Evolutionary conservation across 495 filamentous ascomycete genomes (phyloP).

Genomic region (Oidiodendron maius): DNA sequence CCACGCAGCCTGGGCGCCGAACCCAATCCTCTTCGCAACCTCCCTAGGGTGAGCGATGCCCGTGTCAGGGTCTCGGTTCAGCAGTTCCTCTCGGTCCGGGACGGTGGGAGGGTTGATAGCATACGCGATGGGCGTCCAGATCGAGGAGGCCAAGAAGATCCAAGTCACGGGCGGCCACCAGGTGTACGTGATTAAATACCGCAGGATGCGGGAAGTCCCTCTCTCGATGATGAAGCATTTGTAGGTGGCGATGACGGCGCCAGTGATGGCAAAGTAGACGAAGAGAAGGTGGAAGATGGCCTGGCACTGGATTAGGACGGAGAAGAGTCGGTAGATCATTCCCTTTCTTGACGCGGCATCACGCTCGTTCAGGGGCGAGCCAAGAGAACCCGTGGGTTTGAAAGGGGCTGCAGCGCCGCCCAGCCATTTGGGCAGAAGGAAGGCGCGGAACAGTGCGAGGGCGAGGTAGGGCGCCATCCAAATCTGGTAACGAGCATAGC

Average conservation of each 20-base stretch:
- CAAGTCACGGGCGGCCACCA: constrained; percentile 39
- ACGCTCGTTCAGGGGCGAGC: constrained; percentile 13
- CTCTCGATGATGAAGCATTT: constrained; percentile 27
- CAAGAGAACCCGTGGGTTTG: constrained; percentile 11
- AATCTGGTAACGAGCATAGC: constrained; percentile 33
- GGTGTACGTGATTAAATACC: constrained; percentile 36
- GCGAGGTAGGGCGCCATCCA: constrained; percentile 44
- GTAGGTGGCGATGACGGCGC: constrained; percentile 30
- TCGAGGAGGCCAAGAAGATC: constrained; percentile 28
- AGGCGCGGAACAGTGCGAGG: constrained; percentile 35
- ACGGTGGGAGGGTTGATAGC: constrained; percentile 35
- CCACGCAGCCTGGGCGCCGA: constrained; percentile 33
- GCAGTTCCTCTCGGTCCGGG: constrained; percentile 35
- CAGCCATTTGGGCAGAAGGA: constrained; percentile 37
- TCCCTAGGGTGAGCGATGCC: constrained; percentile 37
- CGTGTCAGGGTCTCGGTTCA: constrained; percentile 36
- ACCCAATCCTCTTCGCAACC: constrained; percentile 36
- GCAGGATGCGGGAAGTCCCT: constrained; percentile 25
- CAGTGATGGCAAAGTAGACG: constrained; percentile 35
- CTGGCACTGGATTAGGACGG: constrained; percentile 4
- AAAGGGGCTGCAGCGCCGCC: constrained; percentile 7
- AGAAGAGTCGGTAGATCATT: constrained; percentile 3
- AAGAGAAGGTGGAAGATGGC: constrained; percentile 22
- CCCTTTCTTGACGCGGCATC: not conserved
- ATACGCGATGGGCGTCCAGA: constrained; percentile 33